Evolutionary conservation across 139 green algal genomes (phyloP), one percentile per base, ranked within the genome.

Genomic region (Dunaliella sp.): DNA sequence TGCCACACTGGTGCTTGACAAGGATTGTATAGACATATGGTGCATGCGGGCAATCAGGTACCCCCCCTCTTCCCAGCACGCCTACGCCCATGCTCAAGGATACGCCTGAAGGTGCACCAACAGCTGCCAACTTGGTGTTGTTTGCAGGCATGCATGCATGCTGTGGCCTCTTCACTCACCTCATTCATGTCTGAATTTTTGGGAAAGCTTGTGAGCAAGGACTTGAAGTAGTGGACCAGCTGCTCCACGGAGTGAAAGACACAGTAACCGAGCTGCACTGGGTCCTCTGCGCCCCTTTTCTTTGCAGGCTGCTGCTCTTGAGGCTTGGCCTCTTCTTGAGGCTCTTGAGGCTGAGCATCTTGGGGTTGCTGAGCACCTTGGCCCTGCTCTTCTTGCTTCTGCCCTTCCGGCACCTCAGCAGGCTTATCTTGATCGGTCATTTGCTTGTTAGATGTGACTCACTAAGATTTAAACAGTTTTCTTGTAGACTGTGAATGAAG

Each of bases 101-200:
- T 35, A 16, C 24, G 16, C 3, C 3, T 35, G 25, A 26, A 30
- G 24, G 31, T 25, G 21, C 2, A 16, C 12, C 0, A 37, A 24
- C 3, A 26, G 16, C 32, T 74, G 74, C 30, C 25, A 24, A n/a
- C 35, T 59, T 28, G 3, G 2, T 57, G 30, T 1, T 83, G 3
- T 12, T 57, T 0, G 80, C 65, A 2, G 65, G 32, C 31, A n/a
- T 16, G 1, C 36, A 24, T 65, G 84, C 0, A 36, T 79, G 74
- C 12, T 33, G 38, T 81, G 76, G 30, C 76, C 76, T 36, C n/a
- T 81, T 24, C 76, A 81, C 7, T 81, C 80, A 95, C 92, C 87
- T 96, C 94, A 83, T 96, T 96, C 12, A 96, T 78, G 77, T 91
- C 89, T 78, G 91, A 86, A 57, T 92, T 82, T 21, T 87, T 86